Evolutionary conservation across 495 filamentous ascomycete genomes (phyloP).

Genomic region (Aspergillus diversus): DNA sequence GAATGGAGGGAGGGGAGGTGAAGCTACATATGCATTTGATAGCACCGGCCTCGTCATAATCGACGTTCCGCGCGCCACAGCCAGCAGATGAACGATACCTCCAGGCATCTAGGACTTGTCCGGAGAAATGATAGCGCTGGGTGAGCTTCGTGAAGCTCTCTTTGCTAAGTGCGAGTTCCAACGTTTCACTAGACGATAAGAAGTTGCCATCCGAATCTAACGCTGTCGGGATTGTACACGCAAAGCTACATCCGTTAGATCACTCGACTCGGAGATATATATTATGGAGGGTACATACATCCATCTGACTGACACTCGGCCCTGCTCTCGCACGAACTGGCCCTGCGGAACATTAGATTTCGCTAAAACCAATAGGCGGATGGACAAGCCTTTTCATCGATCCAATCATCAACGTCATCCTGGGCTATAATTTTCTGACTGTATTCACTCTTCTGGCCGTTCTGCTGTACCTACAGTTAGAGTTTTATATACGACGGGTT

Average conservation of each 20-base stretch:
- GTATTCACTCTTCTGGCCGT: neutral
- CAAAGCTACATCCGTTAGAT: slow-evolving; percentile 2
- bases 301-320: slow-evolving; percentile 4
- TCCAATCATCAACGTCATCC: slow-evolving; percentile 6
- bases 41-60: slow-evolving; percentile 6
- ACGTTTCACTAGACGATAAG: slow-evolving; percentile 6
- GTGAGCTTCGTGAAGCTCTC: slow-evolving; percentile 1
- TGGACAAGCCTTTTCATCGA: neutral
- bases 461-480: neutral
- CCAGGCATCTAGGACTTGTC: neutral
- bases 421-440: neutral
- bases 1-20: neutral
- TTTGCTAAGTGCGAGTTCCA: slow-evolving; percentile 7
- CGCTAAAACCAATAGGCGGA: neutral
- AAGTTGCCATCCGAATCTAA: slow-evolving; percentile 4
- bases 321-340: neutral
- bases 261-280: neutral
- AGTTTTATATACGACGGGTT: neutral
- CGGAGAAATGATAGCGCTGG: slow-evolving; percentile 3
- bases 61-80: neutral
- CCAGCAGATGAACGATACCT: slow-evolving; percentile 10
- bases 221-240: neutral
- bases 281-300: neutral
- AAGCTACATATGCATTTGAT: slow-evolving; percentile 3
- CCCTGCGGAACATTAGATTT: neutral